A percentile compares a stretch with the other conserved stretches of the same genome.
These are phyloP conservation scores for Pistacia atlantica DNA, from an alignment of 345 rosid species.

Conservation along the genomic window DNA sequence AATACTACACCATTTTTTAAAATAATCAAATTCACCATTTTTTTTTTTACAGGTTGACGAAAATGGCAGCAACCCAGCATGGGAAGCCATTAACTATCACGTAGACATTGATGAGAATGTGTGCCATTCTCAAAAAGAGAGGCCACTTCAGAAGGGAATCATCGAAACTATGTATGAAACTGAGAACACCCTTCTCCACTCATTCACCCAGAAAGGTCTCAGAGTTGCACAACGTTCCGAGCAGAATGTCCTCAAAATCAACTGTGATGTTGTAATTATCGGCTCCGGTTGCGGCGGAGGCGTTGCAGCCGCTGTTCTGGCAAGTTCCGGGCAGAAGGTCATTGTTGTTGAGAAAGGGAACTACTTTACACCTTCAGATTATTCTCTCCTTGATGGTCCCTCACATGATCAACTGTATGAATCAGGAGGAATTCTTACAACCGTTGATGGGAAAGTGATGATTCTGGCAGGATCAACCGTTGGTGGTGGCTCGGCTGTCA, in stretches of 20 bases:
- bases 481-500: constrained; percentile 90
- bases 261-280: constrained; percentile 74
- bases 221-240: constrained; percentile 31
- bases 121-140: constrained; percentile 29
- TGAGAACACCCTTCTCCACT: constrained; percentile 41
- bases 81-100: constrained; percentile 76
- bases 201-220: constrained; percentile 66
- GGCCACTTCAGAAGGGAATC: constrained; percentile 77
- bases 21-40: neutral
- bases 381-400: constrained; percentile 69
- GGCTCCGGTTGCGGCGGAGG: constrained; percentile 98
- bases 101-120: constrained; percentile 26
- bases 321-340: constrained; percentile 69
- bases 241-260: constrained; percentile 41
- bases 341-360: constrained; percentile 81
- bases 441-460: constrained; percentile 35
- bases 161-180: constrained; percentile 57
- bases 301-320: constrained; percentile 85
- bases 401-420: constrained; percentile 57
- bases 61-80: constrained; percentile 62
- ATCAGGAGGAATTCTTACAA: constrained; percentile 60
- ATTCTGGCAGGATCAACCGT: constrained; percentile 76
- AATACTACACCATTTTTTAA: neutral
- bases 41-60: constrained; percentile 50
- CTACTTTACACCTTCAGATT: constrained; percentile 57